Percentiles rank a stretch among this genome's conserved stretches.
Conservation (phyloP, 805 yeast genomes). For the Candida schatavii region DNA sequence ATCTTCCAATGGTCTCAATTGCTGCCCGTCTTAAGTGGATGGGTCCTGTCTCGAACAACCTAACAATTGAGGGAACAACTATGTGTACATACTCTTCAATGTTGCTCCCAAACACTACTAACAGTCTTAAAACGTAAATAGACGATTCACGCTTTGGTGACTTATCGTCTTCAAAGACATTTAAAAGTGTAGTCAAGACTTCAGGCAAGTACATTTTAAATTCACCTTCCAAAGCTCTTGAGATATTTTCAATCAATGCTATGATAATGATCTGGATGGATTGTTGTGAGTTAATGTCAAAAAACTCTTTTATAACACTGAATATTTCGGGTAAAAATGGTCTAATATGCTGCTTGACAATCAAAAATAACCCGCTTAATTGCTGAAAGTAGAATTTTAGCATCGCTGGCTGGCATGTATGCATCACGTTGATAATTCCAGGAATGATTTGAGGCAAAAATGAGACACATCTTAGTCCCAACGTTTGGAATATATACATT, state of each 20-base stretch:
- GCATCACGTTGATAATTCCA: conserved; percentile 82
- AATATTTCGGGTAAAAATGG: conserved; percentile 78
- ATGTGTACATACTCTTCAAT: conserved; percentile 87
- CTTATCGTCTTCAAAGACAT: conserved; percentile 71
- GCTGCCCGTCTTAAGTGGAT: conserved; percentile 66
- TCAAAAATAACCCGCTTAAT: conserved; percentile 69
- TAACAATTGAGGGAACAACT: conserved; percentile 81
- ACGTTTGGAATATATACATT: conserved; percentile 82
- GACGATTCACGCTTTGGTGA: conserved; percentile 60
- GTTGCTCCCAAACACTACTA: conserved; percentile 83
- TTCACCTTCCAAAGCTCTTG: conserved; percentile 86
- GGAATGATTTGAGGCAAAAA: conserved; percentile 86
- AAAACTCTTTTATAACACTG: conserved; percentile 71
- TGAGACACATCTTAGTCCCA: conserved; percentile 87
- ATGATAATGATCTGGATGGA: conserved; percentile 76
- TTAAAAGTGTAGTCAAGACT: conserved; percentile 70
- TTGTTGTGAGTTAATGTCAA: conserved; percentile 42
- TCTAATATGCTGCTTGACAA: conserved; percentile 87
- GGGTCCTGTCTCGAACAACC: conserved; percentile 71
- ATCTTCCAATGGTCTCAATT: conserved; percentile 76
- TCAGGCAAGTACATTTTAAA: conserved; percentile 81
- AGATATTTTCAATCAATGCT: conserved; percentile 76
- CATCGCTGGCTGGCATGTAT: conserved; percentile 72
- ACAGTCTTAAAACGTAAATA: conserved; percentile 71
- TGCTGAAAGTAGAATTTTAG: conserved; percentile 89